These are phyloP conservation scores for Saururus chinensis DNA, from an alignment of 164 flowering plant species.

Conservation along the genomic window DNA sequence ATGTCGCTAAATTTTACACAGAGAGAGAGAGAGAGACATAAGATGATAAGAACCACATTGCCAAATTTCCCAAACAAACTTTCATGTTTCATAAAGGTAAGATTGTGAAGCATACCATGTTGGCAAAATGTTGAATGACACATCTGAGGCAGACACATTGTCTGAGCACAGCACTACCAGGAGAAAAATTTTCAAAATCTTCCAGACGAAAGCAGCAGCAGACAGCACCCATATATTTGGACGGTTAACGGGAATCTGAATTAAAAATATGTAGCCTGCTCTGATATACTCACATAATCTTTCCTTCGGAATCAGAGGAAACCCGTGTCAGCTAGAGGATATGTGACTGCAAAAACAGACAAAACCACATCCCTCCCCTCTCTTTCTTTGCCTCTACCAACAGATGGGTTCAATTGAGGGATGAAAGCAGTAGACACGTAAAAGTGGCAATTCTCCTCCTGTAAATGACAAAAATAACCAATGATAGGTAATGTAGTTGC, in stretches of 20 bases:
- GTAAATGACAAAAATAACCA: no score
- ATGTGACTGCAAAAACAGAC: not conserved
- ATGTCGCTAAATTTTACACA: no score
- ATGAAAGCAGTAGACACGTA: no score
- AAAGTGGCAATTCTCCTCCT: no score
- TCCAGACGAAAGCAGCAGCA: conserved; percentile 69
- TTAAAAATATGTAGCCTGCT: not conserved
- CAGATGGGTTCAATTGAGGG: no score
- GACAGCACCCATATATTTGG: conserved; percentile 52
- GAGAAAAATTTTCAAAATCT: conserved; percentile 61
- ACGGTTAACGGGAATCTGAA: no score
- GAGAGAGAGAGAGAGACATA: no score
- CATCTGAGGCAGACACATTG: conserved; percentile 69
- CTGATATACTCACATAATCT: not conserved
- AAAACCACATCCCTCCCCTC: not conserved
- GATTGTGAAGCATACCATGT: conserved; percentile 37
- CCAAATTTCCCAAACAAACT: not conserved
- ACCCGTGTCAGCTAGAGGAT: no score
- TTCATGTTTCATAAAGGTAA: not conserved
- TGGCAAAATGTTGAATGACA: conserved; percentile 47
- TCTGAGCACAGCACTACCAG: conserved; percentile 45
- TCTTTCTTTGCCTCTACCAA: not conserved
- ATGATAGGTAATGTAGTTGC: no score
- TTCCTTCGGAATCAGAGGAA: not conserved
- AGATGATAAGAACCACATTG: not conserved